phyloP scores from a whole-genome alignment of 2,329 filamentous ascomycete genomes.

The Penicillium sp. region DNA sequence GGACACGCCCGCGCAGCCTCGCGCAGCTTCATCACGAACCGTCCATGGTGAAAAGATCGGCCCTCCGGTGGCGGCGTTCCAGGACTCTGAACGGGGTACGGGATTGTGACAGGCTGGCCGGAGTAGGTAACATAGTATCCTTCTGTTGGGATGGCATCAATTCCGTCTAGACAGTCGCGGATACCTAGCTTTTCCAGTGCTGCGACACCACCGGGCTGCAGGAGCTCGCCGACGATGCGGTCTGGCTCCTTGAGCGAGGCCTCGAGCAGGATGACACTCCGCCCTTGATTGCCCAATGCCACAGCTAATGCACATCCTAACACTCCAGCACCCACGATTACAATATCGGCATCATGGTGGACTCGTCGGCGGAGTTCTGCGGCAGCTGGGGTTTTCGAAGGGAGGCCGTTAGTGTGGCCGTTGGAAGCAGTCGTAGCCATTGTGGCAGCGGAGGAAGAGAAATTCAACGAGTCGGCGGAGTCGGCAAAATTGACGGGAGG shows the following conservation, averaged over 20 bases:
- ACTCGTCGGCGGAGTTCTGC: slow-evolving; percentile 54
- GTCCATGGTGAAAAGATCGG: slow-evolving; percentile 87
- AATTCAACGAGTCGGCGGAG: slow-evolving; percentile 15
- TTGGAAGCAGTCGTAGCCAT: slow-evolving; percentile 37
- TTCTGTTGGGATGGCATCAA: slow-evolving; percentile 80
- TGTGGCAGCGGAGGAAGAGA: slow-evolving; percentile 21
- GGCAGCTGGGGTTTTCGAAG: slow-evolving; percentile 27
- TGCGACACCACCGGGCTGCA: slow-evolving; percentile 88
- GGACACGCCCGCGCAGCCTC: slow-evolving; percentile 73
- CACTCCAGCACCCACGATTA: slow-evolving; percentile 90
- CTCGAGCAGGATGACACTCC: slow-evolving; percentile 89
- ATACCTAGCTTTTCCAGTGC: slow-evolving; percentile 82
- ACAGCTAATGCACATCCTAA: slow-evolving; percentile 86
- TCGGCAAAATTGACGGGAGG: slow-evolving; percentile 17
- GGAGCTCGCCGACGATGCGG: slow-evolving; percentile 91
- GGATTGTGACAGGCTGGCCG: slow-evolving; percentile 72
- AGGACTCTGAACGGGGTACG: slow-evolving; percentile 70
- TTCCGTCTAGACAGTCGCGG: slow-evolving; percentile 79
- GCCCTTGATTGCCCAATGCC: slow-evolving; percentile 83
- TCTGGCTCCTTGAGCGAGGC: slow-evolving; percentile 89
- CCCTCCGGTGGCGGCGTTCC: slow-evolving; percentile 67
- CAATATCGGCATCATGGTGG: slow-evolving; percentile 75
- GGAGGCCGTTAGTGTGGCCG: slow-evolving; percentile 29
- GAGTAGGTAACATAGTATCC: slow-evolving; percentile 91
- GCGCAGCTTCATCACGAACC: slow-evolving; percentile 84